phyloP scores from a whole-genome alignment of 2,329 filamentous ascomycete genomes.

The Beauveria varroae region DNA sequence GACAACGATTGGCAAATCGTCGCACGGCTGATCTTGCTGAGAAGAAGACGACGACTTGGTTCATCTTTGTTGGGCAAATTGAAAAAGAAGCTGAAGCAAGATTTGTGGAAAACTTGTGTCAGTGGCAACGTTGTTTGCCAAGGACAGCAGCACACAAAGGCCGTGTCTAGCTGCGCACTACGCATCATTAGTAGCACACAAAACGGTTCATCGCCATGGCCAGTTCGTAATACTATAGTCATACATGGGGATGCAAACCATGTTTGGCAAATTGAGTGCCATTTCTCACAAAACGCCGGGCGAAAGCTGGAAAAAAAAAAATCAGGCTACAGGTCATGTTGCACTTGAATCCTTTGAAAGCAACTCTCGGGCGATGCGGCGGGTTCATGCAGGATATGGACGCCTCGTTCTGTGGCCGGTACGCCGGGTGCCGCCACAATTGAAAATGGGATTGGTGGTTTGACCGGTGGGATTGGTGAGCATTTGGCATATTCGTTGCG shows the following conservation, averaged over 20 bases:
- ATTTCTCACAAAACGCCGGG: not conserved
- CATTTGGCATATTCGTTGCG: not conserved
- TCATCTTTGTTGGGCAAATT: not conserved
- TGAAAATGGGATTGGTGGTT: not conserved
- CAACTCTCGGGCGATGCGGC: too few species aligned
- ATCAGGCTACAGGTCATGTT: not conserved
- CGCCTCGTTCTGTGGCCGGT: not conserved
- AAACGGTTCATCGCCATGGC: not conserved
- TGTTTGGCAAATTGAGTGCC: not conserved
- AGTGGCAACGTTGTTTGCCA: not conserved
- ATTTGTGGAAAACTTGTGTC: not conserved
- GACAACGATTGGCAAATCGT: not conserved
- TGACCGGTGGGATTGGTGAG: not conserved
- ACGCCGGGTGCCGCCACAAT: not conserved
- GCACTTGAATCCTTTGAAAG: not conserved
- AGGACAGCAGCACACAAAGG: not conserved
- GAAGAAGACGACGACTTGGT: not conserved
- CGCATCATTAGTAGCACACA: not conserved
- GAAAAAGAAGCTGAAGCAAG: not conserved
- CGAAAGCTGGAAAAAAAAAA: not conserved
- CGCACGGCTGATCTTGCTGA: not conserved
- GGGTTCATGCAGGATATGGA: not conserved
- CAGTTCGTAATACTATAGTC: not conserved
- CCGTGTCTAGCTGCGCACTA: not conserved
- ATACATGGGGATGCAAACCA: not conserved